Evolutionary conservation across 306 rosid species (phyloP), one percentile per base, ranked within the genome.

Genomic region (Lathyrus aphaca): DNA sequence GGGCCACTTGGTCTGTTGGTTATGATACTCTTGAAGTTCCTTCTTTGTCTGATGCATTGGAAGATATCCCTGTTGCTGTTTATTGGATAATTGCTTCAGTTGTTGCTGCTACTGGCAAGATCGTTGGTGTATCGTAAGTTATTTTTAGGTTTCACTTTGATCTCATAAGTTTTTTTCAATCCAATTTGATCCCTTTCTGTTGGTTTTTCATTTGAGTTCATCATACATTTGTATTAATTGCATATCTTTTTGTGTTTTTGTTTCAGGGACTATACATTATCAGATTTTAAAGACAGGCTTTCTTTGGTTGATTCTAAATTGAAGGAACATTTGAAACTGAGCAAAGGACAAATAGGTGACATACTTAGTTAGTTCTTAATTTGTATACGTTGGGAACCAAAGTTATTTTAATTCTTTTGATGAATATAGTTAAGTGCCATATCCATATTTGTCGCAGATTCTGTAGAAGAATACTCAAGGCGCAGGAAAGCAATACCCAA

Each of bases 61-160:
- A 59, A 6, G 75, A 73, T 39, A 40, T 79, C n/a, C 82, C 72
- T 60, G 54, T 79, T 67, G 60, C 40, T 79, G 82, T 79, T 2
- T 79, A 79, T 14, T 79, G 82, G 82, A 66, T 45, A 0, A 2
- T 73, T 44, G 71, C 71, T 32, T 51, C 74, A 39, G 44, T 61
- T 51, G 70, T 68, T 15, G 75, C 79, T 53, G 64, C 70, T 39
- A 60, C 67, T 0, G 53, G 21, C 18, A 61, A 67, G 46, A 16
- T 79, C 17, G 12, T 51, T 4, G 82, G 71, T 32, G 55, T 59
- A 5, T 73, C 67, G 82, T 77, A 63, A 63, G 81, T 59, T 59
- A 10, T 35, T 35, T 35, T 35, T 35, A 35, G 39, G 10, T 35
- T 35, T 35, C n/a, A n/a, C n/a, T n/a, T n/a, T n/a, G n/a, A n/a